Evolutionary conservation across 1,139 yeast genomes (phyloP).

Genomic region (Zygosaccharomyces sapae): DNA sequence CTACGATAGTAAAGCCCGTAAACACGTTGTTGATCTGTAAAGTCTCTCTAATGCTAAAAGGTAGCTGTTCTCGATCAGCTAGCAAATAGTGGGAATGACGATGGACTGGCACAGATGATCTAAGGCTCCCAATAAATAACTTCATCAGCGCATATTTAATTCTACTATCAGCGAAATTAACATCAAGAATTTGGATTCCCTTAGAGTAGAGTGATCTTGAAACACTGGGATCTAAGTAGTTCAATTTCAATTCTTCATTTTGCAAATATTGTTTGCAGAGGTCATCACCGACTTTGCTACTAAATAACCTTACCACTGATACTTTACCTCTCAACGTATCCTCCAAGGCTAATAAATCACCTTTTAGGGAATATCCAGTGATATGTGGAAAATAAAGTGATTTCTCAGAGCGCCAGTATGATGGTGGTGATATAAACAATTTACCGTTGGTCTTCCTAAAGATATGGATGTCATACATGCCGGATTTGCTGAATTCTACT

Average conservation of each 20-base stretch:
- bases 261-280: constrained; percentile 61
- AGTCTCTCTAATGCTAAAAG: constrained; percentile 54
- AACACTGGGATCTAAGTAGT: constrained; percentile 25
- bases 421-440: constrained; percentile 72
- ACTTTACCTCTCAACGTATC: constrained; percentile 32
- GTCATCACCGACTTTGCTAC: constrained; percentile 65
- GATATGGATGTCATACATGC: constrained; percentile 76
- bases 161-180: constrained; percentile 69
- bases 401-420: constrained; percentile 70
- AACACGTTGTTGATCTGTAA: constrained; percentile 69
- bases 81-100: constrained; percentile 61
- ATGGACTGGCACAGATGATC: constrained; percentile 43
- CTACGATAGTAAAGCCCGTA: constrained; percentile 76
- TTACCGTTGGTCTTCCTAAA: constrained; percentile 80
- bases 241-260: constrained; percentile 34
- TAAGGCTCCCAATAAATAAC: constrained; percentile 46
- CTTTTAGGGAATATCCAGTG: constrained; percentile 51
- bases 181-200: constrained; percentile 61
- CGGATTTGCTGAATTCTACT: constrained; percentile 79
- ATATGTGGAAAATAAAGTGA: constrained; percentile 85
- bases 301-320: constrained; percentile 31
- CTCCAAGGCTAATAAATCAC: constrained; percentile 42
- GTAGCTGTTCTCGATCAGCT: constrained; percentile 57
- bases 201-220: constrained; percentile 20
- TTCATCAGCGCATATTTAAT: constrained; percentile 62